phyloP scores from a whole-genome alignment of 163 green algal species.

The Volvox carteri region DNA sequence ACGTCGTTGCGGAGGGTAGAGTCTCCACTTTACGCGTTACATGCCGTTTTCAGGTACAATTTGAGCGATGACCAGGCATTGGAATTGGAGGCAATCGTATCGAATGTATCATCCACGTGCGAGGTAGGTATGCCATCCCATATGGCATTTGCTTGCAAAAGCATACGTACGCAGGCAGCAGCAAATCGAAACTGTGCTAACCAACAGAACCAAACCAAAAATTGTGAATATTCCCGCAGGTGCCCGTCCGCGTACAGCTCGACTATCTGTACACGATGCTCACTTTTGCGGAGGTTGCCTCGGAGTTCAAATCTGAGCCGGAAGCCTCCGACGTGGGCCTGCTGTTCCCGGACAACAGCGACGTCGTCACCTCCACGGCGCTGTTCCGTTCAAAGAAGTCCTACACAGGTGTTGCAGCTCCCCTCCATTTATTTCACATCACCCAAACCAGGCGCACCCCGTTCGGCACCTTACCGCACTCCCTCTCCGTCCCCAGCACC shows the following conservation, averaged over 20 bases:
- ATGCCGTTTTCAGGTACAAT: constrained; percentile 16
- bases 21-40: not conserved
- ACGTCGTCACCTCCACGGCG: constrained; percentile 4
- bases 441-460: too few relatives aligned
- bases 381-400: constrained; percentile 10
- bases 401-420: constrained; percentile 14
- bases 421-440: too few relatives aligned
- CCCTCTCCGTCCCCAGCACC: too few relatives aligned
- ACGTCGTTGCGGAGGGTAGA: not conserved
- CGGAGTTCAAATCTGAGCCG: too few relatives aligned
- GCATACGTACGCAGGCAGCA: not conserved
- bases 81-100: not conserved
- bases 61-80: not conserved
- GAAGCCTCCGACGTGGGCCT: not conserved
- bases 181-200: too few relatives aligned
- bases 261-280: constrained; percentile 27
- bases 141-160: not conserved
- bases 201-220: too few relatives aligned
- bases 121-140: not conserved
- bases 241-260: not conserved
- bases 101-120: not conserved
- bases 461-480: too few relatives aligned
- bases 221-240: constrained; percentile 13
- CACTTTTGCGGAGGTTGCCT: not conserved
- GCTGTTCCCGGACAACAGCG: constrained; percentile 12